These are phyloP conservation scores for Excoecaria agallocha DNA, from an alignment of 345 rosid species.

Conservation along the genomic window DNA sequence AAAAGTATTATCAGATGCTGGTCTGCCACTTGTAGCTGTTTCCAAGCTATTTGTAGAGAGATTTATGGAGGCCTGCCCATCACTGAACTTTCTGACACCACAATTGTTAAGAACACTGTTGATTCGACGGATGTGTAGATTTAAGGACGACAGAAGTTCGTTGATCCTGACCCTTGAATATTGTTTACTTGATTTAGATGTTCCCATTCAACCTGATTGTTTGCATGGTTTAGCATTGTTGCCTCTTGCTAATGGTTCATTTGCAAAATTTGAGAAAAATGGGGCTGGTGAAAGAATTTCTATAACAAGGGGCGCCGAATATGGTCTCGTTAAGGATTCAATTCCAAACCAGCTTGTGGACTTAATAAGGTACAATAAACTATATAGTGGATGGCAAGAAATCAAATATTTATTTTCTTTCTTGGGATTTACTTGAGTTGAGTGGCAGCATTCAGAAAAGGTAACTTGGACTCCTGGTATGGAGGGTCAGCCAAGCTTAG, in stretches of 20 bases:
- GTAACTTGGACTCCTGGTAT: constrained; percentile 79
- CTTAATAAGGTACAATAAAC: no score
- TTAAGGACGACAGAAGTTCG: constrained; percentile 58
- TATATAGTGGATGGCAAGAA: constrained; percentile 59
- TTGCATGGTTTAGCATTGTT: constrained; percentile 77
- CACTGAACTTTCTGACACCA: constrained; percentile 74
- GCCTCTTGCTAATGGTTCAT: constrained; percentile 86
- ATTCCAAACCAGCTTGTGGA: constrained; percentile 80
- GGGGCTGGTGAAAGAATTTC: constrained; percentile 76
- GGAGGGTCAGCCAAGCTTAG: constrained; percentile 71
- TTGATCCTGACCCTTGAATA: constrained; percentile 75
- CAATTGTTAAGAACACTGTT: constrained; percentile 65
- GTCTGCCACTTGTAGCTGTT: constrained; percentile 66
- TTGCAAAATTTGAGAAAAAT: constrained; percentile 66
- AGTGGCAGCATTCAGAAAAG: constrained; percentile 73
- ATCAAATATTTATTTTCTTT: constrained; percentile 71
- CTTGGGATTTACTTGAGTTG: constrained; percentile 78
- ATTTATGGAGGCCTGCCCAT: constrained; percentile 69
- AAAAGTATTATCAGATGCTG: constrained; percentile 77
- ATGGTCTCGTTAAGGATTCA: constrained; percentile 74
- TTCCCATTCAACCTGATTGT: constrained; percentile 45
- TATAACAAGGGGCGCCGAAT: constrained; percentile 63
- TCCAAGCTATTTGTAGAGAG: constrained; percentile 63
- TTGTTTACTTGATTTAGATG: constrained; percentile 70
- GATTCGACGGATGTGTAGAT: constrained; percentile 68